Evolutionary conservation across 257 asterid genomes (phyloP).

Genomic region (Solanum virginianum): DNA sequence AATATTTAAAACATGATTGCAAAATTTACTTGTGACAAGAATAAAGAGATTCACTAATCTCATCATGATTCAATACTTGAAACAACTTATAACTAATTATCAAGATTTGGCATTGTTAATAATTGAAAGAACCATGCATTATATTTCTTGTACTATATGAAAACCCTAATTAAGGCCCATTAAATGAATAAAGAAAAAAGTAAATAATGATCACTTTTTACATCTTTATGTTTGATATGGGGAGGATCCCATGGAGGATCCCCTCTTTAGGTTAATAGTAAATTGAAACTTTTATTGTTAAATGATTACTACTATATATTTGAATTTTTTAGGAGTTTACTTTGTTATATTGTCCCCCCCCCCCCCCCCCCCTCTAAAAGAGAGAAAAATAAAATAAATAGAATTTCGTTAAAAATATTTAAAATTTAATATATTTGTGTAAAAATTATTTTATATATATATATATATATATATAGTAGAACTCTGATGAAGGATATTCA

Average conservation of each 20-base stretch:
- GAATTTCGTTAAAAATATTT: not conserved
- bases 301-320: constrained; percentile 37
- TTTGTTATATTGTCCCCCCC: not conserved
- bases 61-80: not conserved
- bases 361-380: not conserved
- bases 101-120: not conserved
- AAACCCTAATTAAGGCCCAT: not conserved
- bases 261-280: constrained; percentile 43
- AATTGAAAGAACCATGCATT: not conserved
- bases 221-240: constrained; percentile 14
- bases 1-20: not conserved
- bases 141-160: not conserved
- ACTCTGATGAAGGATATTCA: not conserved
- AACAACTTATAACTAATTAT: not conserved
- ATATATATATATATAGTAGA: not conserved
- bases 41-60: not conserved
- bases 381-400: not conserved
- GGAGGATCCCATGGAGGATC: constrained; percentile 38
- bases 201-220: constrained; percentile 9
- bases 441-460: not conserved
- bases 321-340: constrained; percentile 9
- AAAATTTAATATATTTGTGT: not conserved
- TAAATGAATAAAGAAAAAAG: not conserved
- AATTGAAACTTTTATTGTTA: constrained; percentile 42
- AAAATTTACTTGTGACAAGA: not conserved